Base-by-base conservation (phyloP, 208 protist genomes). In the Crithidia brevicula region DNA sequence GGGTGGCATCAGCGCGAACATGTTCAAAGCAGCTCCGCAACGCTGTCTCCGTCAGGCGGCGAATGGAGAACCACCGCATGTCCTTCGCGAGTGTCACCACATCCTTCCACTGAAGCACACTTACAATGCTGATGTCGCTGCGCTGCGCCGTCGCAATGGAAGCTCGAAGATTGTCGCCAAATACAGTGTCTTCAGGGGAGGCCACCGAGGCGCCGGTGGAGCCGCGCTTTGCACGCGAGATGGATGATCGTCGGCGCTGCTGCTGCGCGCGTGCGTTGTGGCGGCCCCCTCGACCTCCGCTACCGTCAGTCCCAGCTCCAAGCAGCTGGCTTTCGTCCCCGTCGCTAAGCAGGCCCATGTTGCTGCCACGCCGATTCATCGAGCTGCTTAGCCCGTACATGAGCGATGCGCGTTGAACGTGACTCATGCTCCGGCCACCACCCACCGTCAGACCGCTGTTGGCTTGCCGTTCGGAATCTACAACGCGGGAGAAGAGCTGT, bases 41-140 rank as follows among this genome's bases (percentile, higher is more conserved):
- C 22, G 53, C 46, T 8, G 4, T 20, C 30, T 66, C 62, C 8
- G 64, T 51, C 20, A 81, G 6, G 13, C 73, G 73, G 0, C 16
- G 23, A 25, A 62, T 53, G 15, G 31, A 15, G 23, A 49, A 28
- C 88, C 88, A 94, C 25, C 65, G 60, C 56, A 89, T 79, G 9
- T 83, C 77, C 67, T 78, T 77, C 27, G 78, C 77, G 73, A 94
- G 81, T 0, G 34, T 42, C 31, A 79, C 20, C 49, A 86, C 69
- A 22, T 73, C 79, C 7, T 42, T 50, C 54, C 74, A 70, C 27
- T 79, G 78, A 60, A 94, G 49, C 8, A 91, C 81, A 10, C 74
- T 79, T 22, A 88, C 88, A 49, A 94, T 94, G 36, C 88, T 86
- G 27, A 91, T 69, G 31, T 89, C 84, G 15, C 65, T 73, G 25